Evolutionary conservation across 139 green algal genomes (phyloP), one percentile per base, ranked within the genome.

Genomic region (Raphidocelis subcapitata): DNA sequence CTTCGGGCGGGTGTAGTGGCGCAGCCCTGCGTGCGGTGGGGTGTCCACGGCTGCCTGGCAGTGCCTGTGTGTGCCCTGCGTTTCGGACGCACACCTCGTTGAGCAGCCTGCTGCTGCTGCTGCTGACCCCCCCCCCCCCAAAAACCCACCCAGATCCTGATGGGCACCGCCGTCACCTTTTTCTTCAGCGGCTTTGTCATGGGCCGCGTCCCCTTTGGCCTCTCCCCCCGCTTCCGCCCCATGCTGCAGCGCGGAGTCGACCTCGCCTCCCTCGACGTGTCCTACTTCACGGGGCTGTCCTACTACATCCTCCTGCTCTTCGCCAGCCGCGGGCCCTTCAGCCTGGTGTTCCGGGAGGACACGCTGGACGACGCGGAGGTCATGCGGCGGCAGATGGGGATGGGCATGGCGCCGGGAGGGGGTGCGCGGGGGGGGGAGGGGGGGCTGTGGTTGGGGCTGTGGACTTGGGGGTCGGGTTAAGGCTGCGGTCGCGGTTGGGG

Each of bases 231-330:
- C 46, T 98, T 98, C 79, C 83, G 90, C 67, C 79, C 87, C 60
- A 97, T 97, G 93, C 85, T 96, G 18, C 90, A 98, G 87, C 81
- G 90, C 29, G 93, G 93, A 44, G 92, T 98, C 51, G 93, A 98
- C 80, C 79, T 98, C 31, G 74, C 84, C 5, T 87, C 82, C 32
- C 82, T 98, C 62, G 92, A 98, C 65, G 89, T 95, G 24, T 89
- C 84, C 44, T 98, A 98, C 85, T 93, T 98, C 85, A 96, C 92
- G 31, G 87, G 73, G 41, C 83, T 98, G 21, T 96, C 90, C 24
- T 98, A 91, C 81, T 98, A 97, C 85, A 92, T 98, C 66, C 83
- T 97, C 46, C 82, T 96, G 71, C 84, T 97, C 41, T 97, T 98
- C 81, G 91, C 77, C 21, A 79, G 90, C 44, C 76, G 90, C 0